Base-by-base conservation (phyloP, 768 basidiomycete species). In the Cystobasidium ongulense region DNA sequence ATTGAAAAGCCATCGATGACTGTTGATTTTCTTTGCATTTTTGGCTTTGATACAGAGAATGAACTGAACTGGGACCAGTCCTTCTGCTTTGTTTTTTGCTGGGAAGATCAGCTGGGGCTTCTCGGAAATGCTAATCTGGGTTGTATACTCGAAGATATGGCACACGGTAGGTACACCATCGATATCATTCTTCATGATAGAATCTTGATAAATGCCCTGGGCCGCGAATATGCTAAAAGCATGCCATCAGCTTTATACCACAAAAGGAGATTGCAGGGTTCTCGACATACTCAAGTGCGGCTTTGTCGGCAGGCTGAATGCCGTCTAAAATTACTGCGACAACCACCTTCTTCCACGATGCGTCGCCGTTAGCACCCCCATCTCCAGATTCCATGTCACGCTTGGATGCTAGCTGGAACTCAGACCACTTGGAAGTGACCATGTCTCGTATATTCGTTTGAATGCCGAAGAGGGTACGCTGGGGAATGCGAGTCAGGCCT, bases 111-210 rank as follows among this genome's bases (percentile, higher is more conserved):
- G 85, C 78, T 91, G 90, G 0, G 94, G 94, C 1, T 89, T 88
- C 1, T 92, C 83, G 77, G 95, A 94, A 76, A 99, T 88, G 0
- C 92, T 95, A 25, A 99, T 85, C 80, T 96, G 92, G 0, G 94
- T 97, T 0, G 95, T 98, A 81, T 97, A 99, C 91, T 96, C 93
- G 79, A 97, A 98, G 74, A 98, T 91, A 80, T 97, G 94, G 18
- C 90, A 95, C 43, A 75, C 91, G 86, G 81, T 95, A 92, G 74
- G 86, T 66, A 78, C 76, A 2, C 76, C 79, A 65, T 78, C 79
- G 41, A 80, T 77, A 2, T 75, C 75, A 65, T 79, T 79, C 66
- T 79, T 76, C 78, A 79, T 78, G 75, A 80, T 72, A 1, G 77
- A 77, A 57, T 80, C 79, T 72, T 80, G 79, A 63, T 79, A 80